These are phyloP conservation scores for Puccinia coronata DNA, from an alignment of 1,284 basidiomycete genomes.

Conservation along the genomic window DNA sequence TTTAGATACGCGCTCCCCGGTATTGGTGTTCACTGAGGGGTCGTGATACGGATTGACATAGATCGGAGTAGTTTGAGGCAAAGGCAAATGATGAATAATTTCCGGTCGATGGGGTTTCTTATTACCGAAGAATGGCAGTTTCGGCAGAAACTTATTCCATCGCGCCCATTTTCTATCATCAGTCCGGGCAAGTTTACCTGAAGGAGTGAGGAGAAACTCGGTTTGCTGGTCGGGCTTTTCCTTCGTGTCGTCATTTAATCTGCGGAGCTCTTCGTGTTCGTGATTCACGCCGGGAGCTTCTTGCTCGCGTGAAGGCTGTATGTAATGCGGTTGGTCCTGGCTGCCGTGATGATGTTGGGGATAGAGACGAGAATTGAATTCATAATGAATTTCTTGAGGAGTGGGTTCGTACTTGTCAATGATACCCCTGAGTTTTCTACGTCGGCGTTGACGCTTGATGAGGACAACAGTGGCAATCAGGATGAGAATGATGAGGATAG, in stretches of 20 bases:
- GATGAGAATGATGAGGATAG: conserved; percentile 24
- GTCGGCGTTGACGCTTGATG: conserved; percentile 31
- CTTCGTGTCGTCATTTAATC: conserved; percentile 12
- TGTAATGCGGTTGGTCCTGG: not conserved
- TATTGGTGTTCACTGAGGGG: conserved; percentile 39
- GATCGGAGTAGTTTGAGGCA: conserved; percentile 6
- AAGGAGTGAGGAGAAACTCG: conserved; percentile 19
- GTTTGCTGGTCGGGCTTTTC: conserved; percentile 24
- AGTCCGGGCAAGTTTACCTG: not conserved
- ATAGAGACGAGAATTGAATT: conserved; percentile 24
- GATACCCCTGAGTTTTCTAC: conserved; percentile 9
- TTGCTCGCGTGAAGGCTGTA: not conserved
- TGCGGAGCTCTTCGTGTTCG: not conserved
- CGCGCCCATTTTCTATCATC: not conserved
- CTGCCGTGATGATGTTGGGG: conserved; percentile 31
- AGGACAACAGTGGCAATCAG: conserved; percentile 14
- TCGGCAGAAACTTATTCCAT: conserved; percentile 15
- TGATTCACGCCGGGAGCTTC: not conserved
- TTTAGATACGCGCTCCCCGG: conserved; percentile 31
- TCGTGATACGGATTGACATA: conserved; percentile 47
- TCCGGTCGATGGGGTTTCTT: not conserved
- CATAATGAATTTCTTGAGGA: conserved; percentile 24
- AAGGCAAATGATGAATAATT: not conserved
- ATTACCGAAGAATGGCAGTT: not conserved
- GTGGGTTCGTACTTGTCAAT: not conserved